phyloP scores from a whole-genome alignment of 2,329 filamentous ascomycete species.

The Madurella fahalii region DNA sequence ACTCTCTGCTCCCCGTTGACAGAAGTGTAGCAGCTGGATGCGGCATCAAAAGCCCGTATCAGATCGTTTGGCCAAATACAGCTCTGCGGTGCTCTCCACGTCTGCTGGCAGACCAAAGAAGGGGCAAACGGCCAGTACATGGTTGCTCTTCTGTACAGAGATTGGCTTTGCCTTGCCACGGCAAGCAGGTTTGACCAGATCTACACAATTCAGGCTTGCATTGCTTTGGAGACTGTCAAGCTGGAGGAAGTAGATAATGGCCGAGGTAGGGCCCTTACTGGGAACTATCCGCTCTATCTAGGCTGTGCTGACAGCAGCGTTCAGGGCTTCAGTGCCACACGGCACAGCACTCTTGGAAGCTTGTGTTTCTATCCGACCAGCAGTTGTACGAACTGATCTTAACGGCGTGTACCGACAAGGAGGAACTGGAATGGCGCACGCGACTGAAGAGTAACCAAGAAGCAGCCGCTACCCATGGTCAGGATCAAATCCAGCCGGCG shows the following conservation, averaged over 20 bases:
- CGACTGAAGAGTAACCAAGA: conserved; percentile 53
- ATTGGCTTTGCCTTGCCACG: conserved; percentile 72
- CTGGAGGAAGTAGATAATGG: conserved; percentile 73
- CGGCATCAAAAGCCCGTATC: conserved; percentile 60
- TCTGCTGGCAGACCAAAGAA: conserved; percentile 71
- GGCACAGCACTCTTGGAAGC: conserved; percentile 85
- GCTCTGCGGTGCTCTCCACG: conserved; percentile 77
- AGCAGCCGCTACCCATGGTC: conserved; percentile 45
- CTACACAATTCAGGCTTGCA: conserved; percentile 71
- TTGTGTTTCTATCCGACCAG: conserved; percentile 74
- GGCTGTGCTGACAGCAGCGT: neutral
- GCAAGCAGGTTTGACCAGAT: conserved; percentile 59
- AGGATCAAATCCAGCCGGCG: conserved; percentile 43
- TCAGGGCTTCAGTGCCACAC: conserved; percentile 85
- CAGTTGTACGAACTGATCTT: conserved; percentile 80
- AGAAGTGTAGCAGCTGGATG: conserved; percentile 42
- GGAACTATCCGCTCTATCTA: conserved; percentile 12
- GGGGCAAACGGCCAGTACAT: conserved; percentile 74
- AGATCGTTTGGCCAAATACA: conserved; percentile 75
- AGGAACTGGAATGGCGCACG: conserved; percentile 75
- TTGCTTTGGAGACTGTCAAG: conserved; percentile 61
- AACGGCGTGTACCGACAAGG: conserved; percentile 76
- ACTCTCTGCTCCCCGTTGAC: conserved; percentile 20
- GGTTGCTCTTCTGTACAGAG: conserved; percentile 77
- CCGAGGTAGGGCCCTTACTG: conserved; percentile 49